Evolutionary conservation across 176 grass and related monocot species (phyloP).

Genomic region (Eragrostis curvula): DNA sequence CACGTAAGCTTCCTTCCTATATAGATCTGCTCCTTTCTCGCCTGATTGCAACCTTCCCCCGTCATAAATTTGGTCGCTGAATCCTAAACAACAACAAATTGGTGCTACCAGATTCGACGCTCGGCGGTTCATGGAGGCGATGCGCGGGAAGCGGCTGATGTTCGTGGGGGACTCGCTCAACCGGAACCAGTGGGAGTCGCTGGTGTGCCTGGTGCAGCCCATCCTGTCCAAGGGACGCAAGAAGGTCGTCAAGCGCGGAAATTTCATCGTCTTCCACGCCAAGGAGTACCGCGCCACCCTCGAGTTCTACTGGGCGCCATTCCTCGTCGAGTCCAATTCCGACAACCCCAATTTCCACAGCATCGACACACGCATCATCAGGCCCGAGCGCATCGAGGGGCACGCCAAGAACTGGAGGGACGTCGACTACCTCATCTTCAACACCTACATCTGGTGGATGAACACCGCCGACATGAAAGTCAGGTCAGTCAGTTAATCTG

Average conservation of each 20-base stretch:
- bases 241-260: constrained; percentile 50
- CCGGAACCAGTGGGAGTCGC: constrained; percentile 93
- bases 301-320: constrained; percentile 96
- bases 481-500: constrained; percentile 56
- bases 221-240: constrained; percentile 53
- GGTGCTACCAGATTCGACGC: constrained; percentile 66
- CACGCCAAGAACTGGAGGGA: constrained; percentile 78
- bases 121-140: constrained; percentile 66
- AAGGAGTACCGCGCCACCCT: constrained; percentile 86
- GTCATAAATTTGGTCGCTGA: not conserved
- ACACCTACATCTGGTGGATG: constrained; percentile 99
- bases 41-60: not conserved
- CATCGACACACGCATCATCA: constrained; percentile 64
- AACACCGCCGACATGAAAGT: constrained; percentile 77
- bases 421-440: constrained; percentile 91
- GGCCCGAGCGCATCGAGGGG: constrained; percentile 55
- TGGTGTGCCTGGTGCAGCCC: constrained; percentile 86
- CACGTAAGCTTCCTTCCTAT: constrained; percentile 17
- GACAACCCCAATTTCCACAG: constrained; percentile 79
- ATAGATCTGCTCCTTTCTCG: constrained; percentile 28
- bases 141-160: constrained; percentile 81
- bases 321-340: constrained; percentile 93
- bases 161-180: constrained; percentile 97
- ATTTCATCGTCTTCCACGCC: constrained; percentile 57
- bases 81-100: not conserved